Percentiles rank a stretch among this genome's conserved stretches.
Conservation (phyloP, 768 basidiomycete genomes). For the Rhodotorula diobovata region DNA sequence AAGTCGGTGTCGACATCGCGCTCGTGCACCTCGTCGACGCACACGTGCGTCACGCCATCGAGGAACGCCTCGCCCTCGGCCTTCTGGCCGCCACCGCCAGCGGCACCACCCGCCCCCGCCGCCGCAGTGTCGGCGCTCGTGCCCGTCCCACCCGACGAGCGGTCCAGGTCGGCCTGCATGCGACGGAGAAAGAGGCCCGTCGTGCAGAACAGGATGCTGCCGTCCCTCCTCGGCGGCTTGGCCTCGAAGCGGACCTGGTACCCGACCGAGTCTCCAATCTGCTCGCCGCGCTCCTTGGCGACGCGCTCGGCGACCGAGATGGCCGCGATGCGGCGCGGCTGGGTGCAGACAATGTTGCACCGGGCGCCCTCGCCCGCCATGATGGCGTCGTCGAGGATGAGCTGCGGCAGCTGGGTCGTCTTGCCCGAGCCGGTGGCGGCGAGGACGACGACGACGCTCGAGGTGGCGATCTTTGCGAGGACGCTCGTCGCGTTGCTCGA, state of each 20-base stretch:
- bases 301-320: constrained; percentile 88
- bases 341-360: constrained; percentile 89
- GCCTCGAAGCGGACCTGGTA: constrained; percentile 90
- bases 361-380: constrained; percentile 68
- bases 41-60: constrained; percentile 78
- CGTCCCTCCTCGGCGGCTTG: constrained; percentile 70
- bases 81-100: constrained; percentile 11
- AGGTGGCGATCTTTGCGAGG: constrained; percentile 61
- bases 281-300: constrained; percentile 76
- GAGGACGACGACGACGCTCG: constrained; percentile 85
- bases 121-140: no score
- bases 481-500: constrained; percentile 64
- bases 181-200: constrained; percentile 83
- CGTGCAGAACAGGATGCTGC: constrained; percentile 86
- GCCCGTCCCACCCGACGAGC: constrained; percentile 48
- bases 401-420: constrained; percentile 89
- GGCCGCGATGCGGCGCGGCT: constrained; percentile 84
- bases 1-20: constrained; percentile 90
- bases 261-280: constrained; percentile 67
- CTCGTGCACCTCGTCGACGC: constrained; percentile 96
- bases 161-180: constrained; percentile 65
- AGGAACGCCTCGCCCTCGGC: constrained; percentile 47
- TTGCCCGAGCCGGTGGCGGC: constrained; percentile 89
- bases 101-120: constrained; percentile 4
- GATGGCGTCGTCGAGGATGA: constrained; percentile 80